Base-by-base conservation (phyloP, 352 stramenopile species). In the Globisporangium carolinianum region DNA sequence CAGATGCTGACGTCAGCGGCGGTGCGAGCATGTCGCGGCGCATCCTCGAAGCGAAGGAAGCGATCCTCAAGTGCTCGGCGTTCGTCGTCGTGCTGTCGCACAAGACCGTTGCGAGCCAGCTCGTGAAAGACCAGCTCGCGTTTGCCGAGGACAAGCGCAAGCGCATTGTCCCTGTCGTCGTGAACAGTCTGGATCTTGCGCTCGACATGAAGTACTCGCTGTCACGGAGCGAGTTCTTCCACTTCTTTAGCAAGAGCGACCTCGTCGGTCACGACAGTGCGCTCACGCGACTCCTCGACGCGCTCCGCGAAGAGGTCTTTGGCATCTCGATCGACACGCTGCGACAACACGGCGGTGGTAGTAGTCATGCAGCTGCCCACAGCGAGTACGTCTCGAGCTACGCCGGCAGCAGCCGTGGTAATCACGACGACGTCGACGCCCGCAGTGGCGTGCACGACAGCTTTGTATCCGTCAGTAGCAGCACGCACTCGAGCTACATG, bases 201-300 rank as follows among this genome's bases (percentile, higher is more conserved):
- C 75, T 90, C 0, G 84, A 90, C 68, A 87, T 91, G 53, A 73
- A 79, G 48, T 94, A 94, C 58, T 91, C 85, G 41, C 72, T 94
- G 0, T 79, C 83, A 24, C 74, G 85, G 11, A 91, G 82, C 50
- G 78, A 91, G 43, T 54, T 94, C 18, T 93, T 74, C 64, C 85
- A 94, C 63, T 94, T 94, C 41, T 72, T 89, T 60, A 72, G 63
- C 51, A 75, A 80, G 41, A 77, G 77, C 37, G 79, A 89, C 57
- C 88, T 91, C 76, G 65, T 92, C 60, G 80, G 82, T 46, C 92
- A 92, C 53, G 69, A 73, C 17, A 74, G 79, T 50, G 85, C 74
- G 2, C 57, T 94, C 4, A 70, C 73, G 4, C 65, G 73, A 4
- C 58, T 94, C 9, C 54, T 94, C 1, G 60, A 71, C n/a, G 69